phyloP scores from a whole-genome alignment of 139 green algal species.

The Auxenochlorella pyrenoidosa region DNA sequence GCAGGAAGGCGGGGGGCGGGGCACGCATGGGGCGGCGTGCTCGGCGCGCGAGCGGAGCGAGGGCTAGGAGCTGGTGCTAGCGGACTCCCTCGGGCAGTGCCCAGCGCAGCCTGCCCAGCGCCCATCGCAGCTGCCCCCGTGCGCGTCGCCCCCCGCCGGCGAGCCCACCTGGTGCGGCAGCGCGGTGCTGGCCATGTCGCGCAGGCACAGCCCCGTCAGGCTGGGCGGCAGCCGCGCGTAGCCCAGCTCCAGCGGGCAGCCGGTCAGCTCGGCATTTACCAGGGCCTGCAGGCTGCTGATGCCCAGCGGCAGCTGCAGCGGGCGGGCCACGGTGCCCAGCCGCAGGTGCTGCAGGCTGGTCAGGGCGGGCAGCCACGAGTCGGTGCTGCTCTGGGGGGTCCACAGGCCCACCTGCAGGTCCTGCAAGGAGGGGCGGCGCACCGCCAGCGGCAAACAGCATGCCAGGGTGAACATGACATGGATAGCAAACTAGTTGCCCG shows the following conservation, averaged over 20 bases:
- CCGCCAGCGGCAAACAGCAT: too few relatives aligned
- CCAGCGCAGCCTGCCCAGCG: too few relatives aligned
- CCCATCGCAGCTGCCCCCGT: too few relatives aligned
- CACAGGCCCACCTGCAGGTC: not conserved
- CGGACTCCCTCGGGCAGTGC: too few relatives aligned
- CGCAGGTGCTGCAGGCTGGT: not conserved
- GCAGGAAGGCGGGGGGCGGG: not conserved
- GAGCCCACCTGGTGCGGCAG: not conserved
- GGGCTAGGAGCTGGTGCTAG: too few relatives aligned
- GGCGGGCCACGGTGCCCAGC: slow-evolving; percentile 1
- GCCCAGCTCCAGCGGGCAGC: slow-evolving; percentile 8
- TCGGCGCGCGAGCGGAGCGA: too few relatives aligned
- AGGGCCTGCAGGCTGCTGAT: not conserved
- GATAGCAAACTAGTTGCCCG: too few relatives aligned
- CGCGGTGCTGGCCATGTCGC: slow-evolving; percentile 5
- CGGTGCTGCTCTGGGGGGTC: not conserved
- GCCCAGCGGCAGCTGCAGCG: not conserved
- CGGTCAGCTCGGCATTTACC: not conserved
- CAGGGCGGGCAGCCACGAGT: not conserved
- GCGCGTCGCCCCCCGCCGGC: not conserved
- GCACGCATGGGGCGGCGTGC: too few relatives aligned
- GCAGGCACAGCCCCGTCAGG: slow-evolving; percentile 8
- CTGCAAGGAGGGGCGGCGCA: too few relatives aligned
- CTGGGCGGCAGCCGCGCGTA: not conserved
- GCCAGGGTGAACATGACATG: too few relatives aligned